phyloP scores from a whole-genome alignment of 2,329 filamentous ascomycete genomes.

The Fusarium clavum region DNA sequence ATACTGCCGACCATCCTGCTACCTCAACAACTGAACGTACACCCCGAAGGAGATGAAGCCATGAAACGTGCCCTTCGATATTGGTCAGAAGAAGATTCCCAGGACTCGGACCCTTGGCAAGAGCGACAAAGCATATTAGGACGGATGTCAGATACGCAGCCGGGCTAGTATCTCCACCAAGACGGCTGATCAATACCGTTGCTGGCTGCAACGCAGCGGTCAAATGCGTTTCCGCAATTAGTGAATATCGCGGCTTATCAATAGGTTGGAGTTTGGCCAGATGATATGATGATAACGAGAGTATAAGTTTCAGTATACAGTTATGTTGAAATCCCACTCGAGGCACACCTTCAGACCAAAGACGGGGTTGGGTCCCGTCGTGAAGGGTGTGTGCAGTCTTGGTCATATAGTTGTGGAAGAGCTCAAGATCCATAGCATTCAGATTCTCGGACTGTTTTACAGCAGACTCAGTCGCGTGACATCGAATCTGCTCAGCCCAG shows the following conservation, averaged over 20 bases:
- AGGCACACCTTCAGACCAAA: not conserved
- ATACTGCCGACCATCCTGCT: not conserved
- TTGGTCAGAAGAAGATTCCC: not conserved
- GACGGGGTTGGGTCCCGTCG: not conserved
- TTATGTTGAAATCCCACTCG: not conserved
- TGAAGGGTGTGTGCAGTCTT: not conserved
- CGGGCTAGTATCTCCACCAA: not conserved
- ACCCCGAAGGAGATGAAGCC: not conserved
- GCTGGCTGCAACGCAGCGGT: not conserved
- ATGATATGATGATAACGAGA: not conserved
- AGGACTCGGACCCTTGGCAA: not conserved
- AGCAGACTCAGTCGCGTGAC: not conserved
- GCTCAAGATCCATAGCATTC: not conserved
- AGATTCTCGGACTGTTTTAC: not conserved
- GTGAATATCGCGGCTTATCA: not conserved
- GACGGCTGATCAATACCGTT: not conserved
- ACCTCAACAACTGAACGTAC: not conserved
- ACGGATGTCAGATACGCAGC: not conserved
- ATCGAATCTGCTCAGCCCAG: not conserved
- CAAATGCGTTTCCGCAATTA: not conserved
- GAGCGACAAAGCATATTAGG: not conserved
- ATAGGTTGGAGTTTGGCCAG: not conserved
- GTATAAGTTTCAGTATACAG: not conserved
- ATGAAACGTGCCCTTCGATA: not conserved
- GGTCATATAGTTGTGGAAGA: not conserved